Evolutionary conservation across 441 rosid genomes (phyloP), one percentile per base, ranked within the genome.

Genomic region (Brassica balearica): DNA sequence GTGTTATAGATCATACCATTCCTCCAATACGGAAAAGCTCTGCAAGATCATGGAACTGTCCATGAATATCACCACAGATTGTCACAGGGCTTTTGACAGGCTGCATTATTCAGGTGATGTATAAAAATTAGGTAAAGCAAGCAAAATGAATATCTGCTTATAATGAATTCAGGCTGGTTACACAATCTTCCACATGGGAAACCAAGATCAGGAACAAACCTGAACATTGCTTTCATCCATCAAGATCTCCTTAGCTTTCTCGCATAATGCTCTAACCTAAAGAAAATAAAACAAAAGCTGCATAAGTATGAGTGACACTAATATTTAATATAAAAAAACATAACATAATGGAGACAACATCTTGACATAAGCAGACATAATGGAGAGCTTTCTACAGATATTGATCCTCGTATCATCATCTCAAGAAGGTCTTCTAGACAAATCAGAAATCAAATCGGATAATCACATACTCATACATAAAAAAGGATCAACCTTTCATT

Each of bases 161-260:
- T 53, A 55, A 20, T 32, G 22, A 48, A 20, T 34, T 48, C n/a
- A 25, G 36, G 55, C 43, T 62, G 8, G 77, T 20, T 56, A 63
- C 68, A 72, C 72, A 66, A 55, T 11, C 58, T 55, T 72, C 19
- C 34, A 38, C 25, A 71, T 36, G 34, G 41, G 32, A 77, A 59
- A 15, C 64, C 64, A 70, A 68, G 66, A 76, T 22, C 63, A n/a
- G 65, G 58, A 63, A 46, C 77, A 25, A 56, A 86, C 93, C 95
- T 89, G 95, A 78, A 91, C 95, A 75, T 89, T 91, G 89, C 92
- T 88, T 78, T 90, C 94, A 68, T 86, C 86, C 92, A 90, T 86
- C 75, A 90, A 53, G 58, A 86, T 85, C 87, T 91, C 95, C 84
- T 89, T 91, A 17, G 95, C 91, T 82, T 91, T 91, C 85, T 91